Evolutionary conservation across 306 rosid species (phyloP).

Genomic region (Inga oerstediana): DNA sequence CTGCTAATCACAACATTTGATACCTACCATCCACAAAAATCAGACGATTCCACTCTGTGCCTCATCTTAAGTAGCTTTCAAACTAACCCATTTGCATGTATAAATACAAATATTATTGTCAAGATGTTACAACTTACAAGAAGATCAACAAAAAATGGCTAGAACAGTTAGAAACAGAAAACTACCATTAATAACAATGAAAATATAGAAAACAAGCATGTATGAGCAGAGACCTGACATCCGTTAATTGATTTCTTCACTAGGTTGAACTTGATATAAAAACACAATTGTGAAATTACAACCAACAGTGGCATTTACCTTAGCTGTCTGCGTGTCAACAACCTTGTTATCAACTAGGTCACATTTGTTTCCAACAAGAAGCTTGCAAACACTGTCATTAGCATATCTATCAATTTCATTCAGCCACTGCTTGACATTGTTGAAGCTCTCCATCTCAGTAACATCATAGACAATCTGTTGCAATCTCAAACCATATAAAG

Average conservation of each 20-base stretch:
- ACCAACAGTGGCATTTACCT: slow-evolving; percentile 52
- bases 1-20: slow-evolving; percentile 11
- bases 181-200: background rate
- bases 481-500: slow-evolving; percentile 32
- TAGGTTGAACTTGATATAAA: background rate
- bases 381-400: slow-evolving; percentile 89
- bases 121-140: background rate
- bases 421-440: slow-evolving; percentile 98
- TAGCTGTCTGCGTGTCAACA: slow-evolving; percentile 84
- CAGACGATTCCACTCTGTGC: background rate
- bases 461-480: slow-evolving; percentile 96
- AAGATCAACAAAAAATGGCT: background rate
- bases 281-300: background rate
- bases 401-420: slow-evolving; percentile 96
- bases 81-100: background rate
- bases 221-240: background rate
- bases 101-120: background rate
- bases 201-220: slow-evolving; percentile 1
- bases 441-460: slow-evolving; percentile 94
- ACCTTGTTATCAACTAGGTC: slow-evolving; percentile 86
- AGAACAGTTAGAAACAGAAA: slow-evolving; percentile 24
- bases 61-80: slow-evolving; percentile 6
- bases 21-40: background rate
- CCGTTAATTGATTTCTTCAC: background rate
- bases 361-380: slow-evolving; percentile 90